Evolutionary conservation across 2,329 filamentous ascomycete genomes (phyloP).

Genomic region (Colletotrichum sp.): DNA sequence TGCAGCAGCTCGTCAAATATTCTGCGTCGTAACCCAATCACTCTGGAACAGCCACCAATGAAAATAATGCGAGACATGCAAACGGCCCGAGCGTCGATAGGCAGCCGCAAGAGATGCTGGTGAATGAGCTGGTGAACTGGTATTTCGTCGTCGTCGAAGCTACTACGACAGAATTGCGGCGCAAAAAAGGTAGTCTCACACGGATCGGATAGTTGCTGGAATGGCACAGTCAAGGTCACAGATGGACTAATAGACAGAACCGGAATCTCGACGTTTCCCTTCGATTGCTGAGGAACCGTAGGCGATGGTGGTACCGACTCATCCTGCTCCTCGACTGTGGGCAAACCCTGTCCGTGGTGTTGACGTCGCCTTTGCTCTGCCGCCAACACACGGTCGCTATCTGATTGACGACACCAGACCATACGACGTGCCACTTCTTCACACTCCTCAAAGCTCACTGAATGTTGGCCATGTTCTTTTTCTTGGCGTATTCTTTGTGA

Average conservation of each 20-base stretch:
- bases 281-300: slow-evolving; percentile 23
- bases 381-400: not conserved
- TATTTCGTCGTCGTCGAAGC: slow-evolving; percentile 86
- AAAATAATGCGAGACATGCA: slow-evolving; percentile 93
- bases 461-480: slow-evolving; percentile 29
- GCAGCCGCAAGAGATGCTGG: slow-evolving; percentile 74
- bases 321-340: slow-evolving; percentile 64
- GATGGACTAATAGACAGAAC: slow-evolving; percentile 54
- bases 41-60: slow-evolving; percentile 78
- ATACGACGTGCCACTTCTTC: slow-evolving; percentile 80
- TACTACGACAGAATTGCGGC: slow-evolving; percentile 49
- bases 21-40: slow-evolving; percentile 80
- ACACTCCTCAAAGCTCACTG: slow-evolving; percentile 76
- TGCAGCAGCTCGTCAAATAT: slow-evolving; percentile 76
- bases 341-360: slow-evolving; percentile 40
- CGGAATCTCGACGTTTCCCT: slow-evolving; percentile 43
- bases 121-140: slow-evolving; percentile 81
- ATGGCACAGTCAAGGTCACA: slow-evolving; percentile 65
- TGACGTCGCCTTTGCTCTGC: slow-evolving; percentile 10
- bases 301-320: slow-evolving; percentile 36
- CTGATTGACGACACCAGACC: slow-evolving; percentile 70
- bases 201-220: slow-evolving; percentile 73
- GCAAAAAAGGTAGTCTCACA: slow-evolving; percentile 80
- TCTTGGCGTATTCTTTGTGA: not conserved
- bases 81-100: slow-evolving; percentile 79